These are phyloP conservation scores for Colletotrichum melonis DNA, from an alignment of 2,329 filamentous ascomycete genomes.

Conservation along the genomic window DNA sequence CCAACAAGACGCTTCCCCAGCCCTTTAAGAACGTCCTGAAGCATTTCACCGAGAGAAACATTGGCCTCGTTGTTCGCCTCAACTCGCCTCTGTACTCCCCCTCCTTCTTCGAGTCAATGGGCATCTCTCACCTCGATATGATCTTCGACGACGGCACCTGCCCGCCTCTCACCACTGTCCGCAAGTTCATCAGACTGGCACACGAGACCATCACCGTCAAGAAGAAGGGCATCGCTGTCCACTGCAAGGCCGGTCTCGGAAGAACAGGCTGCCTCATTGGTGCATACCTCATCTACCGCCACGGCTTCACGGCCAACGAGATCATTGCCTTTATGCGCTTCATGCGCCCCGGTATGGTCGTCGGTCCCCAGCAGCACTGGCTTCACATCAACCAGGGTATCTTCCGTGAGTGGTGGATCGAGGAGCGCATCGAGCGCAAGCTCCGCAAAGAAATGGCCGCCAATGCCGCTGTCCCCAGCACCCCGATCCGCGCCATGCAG, in stretches of 20 bases:
- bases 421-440: constrained; percentile 82
- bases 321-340: constrained; percentile 99
- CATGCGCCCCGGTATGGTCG: constrained; percentile 99
- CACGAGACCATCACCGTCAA: constrained; percentile 93
- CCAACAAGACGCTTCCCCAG: constrained; percentile 76
- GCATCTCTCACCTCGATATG: constrained; percentile 98
- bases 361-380: constrained; percentile 99
- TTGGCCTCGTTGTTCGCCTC: constrained; percentile 92
- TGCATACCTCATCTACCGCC: constrained; percentile 95
- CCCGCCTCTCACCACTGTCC: constrained; percentile 87
- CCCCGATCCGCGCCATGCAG: constrained; percentile 70
- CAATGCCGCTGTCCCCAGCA: constrained; percentile 64
- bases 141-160: constrained; percentile 99
- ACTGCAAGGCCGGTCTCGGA: constrained; percentile 97
- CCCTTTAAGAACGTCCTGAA: constrained; percentile 96
- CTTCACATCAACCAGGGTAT: constrained; percentile 95
- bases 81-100: constrained; percentile 97
- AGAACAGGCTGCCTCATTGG: constrained; percentile 97
- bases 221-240: constrained; percentile 94
- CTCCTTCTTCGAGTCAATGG: constrained; percentile 95
- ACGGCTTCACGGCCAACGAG: constrained; percentile 97
- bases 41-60: constrained; percentile 88
- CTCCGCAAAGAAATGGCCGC: constrained; percentile 69
- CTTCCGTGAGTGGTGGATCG: constrained; percentile 99
- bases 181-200: constrained; percentile 93